These are phyloP conservation scores for Pseudozyma tsukubaensis DNA, from an alignment of 1,284 basidiomycete species.

Conservation along the genomic window DNA sequence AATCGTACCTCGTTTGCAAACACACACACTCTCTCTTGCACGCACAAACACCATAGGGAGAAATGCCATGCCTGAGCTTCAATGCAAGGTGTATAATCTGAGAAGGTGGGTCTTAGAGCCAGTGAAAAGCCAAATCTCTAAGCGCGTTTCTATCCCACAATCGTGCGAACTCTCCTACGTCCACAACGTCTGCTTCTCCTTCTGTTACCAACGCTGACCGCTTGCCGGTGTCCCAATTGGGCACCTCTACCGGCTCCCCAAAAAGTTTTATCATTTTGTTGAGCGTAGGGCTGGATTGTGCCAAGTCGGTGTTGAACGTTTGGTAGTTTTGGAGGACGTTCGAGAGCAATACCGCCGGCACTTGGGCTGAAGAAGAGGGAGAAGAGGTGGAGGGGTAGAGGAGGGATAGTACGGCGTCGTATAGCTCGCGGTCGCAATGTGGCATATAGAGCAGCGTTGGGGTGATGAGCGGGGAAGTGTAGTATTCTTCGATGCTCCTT, in stretches of 20 bases:
- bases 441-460: conserved; percentile 44
- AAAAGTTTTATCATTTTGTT: not conserved
- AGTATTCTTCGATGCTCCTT: conserved; percentile 2
- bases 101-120: conserved; percentile 10
- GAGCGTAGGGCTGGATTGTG: not conserved
- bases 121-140: conserved; percentile 39
- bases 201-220: not conserved
- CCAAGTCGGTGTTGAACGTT: not conserved
- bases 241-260: not conserved
- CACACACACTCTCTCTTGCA: no score
- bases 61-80: not conserved
- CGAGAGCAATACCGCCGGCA: conserved; percentile 10
- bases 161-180: not conserved
- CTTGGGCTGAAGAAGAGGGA: not conserved
- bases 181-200: not conserved
- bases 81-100: not conserved
- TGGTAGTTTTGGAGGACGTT: conserved; percentile 32
- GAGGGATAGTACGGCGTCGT: conserved; percentile 27
- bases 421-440: conserved; percentile 37
- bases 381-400: conserved; percentile 1
- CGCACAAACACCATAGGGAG: no score
- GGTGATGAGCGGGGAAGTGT: conserved; percentile 1
- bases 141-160: conserved; percentile 31
- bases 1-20: no score
- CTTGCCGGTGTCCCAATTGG: conserved; percentile 17